Percentiles rank a stretch among this genome's conserved stretches.
phyloP scores from a whole-genome alignment of 2,329 filamentous ascomycete species.

The Talaromyces funiculosus region DNA sequence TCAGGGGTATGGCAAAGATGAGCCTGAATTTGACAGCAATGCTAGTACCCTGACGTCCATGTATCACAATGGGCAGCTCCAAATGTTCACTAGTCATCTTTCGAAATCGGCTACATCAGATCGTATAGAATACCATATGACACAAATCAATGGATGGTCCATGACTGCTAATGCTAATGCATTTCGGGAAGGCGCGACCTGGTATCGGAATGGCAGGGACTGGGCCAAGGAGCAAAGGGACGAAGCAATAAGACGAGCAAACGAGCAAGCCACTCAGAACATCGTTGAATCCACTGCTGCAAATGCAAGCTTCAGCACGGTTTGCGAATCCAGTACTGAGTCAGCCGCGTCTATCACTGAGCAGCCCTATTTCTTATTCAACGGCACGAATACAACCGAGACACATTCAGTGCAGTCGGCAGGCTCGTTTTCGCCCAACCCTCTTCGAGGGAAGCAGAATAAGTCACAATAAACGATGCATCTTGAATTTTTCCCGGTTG shows the following conservation, averaged over 20 bases:
- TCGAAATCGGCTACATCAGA: background rate
- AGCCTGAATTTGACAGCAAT: slow-evolving; percentile 34
- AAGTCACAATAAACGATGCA: too few species aligned
- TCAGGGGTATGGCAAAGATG: slow-evolving; percentile 25
- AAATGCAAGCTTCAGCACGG: too few species aligned
- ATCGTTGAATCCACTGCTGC: background rate
- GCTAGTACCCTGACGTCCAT: slow-evolving; percentile 37
- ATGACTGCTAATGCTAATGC: background rate
- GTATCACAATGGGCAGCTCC: slow-evolving; percentile 30
- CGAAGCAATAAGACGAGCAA: slow-evolving; percentile 6
- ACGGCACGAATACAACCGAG: too few species aligned
- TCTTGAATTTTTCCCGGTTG: too few species aligned
- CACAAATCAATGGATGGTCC: background rate
- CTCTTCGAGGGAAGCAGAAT: too few species aligned
- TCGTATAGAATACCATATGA: background rate
- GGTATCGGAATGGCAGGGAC: background rate
- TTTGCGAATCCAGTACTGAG: too few species aligned
- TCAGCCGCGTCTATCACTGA: background rate
- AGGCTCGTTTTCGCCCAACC: background rate
- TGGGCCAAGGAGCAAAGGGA: slow-evolving; percentile 3
- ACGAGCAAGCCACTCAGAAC: background rate
- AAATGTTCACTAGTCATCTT: background rate
- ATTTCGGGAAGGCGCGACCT: background rate
- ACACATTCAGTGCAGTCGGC: too few species aligned
- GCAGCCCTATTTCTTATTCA: background rate